Evolutionary conservation across 2,329 filamentous ascomycete species (phyloP).

Genomic region (Pseudogymnoascus sp.): DNA sequence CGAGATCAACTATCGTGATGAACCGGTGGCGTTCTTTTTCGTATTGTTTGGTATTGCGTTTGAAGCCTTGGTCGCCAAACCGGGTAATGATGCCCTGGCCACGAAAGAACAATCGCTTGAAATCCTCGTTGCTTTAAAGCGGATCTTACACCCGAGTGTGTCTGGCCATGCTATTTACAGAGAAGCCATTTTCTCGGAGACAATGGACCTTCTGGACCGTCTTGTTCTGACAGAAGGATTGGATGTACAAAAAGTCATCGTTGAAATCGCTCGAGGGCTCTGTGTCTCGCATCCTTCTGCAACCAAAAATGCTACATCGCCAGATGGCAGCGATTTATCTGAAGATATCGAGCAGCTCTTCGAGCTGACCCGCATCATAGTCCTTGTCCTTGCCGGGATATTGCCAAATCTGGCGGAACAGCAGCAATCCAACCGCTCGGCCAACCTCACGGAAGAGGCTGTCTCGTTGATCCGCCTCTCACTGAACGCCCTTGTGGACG

Average conservation of each 20-base stretch:
- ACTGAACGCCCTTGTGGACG: slow-evolving; percentile 83
- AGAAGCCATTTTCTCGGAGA: slow-evolving; percentile 91
- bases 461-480: slow-evolving; percentile 71
- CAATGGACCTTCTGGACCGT: slow-evolving; percentile 89
- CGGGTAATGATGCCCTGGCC: slow-evolving; percentile 57
- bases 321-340: slow-evolving; percentile 67
- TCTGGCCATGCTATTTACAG: slow-evolving; percentile 95
- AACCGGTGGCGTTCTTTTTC: slow-evolving; percentile 98
- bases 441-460: slow-evolving; percentile 81
- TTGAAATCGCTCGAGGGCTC: slow-evolving; percentile 84
- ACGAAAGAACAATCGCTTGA: slow-evolving; percentile 74
- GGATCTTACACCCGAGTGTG: slow-evolving; percentile 88
- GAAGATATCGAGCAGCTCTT: slow-evolving; percentile 98
- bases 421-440: slow-evolving; percentile 52
- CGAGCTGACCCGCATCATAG: slow-evolving; percentile 91
- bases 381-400: slow-evolving; percentile 80
- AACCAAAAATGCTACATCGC: slow-evolving; percentile 54
- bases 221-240: slow-evolving; percentile 85
- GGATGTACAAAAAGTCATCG: slow-evolving; percentile 83
- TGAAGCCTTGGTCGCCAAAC: slow-evolving; percentile 82
- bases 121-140: slow-evolving; percentile 85
- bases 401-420: slow-evolving; percentile 72
- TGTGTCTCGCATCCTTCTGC: slow-evolving; percentile 90
- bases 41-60: slow-evolving; percentile 95
- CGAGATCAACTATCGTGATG: slow-evolving; percentile 95